Conservation (phyloP, 2,329 filamentous ascomycete genomes). For the Botrytis medusae region DNA sequence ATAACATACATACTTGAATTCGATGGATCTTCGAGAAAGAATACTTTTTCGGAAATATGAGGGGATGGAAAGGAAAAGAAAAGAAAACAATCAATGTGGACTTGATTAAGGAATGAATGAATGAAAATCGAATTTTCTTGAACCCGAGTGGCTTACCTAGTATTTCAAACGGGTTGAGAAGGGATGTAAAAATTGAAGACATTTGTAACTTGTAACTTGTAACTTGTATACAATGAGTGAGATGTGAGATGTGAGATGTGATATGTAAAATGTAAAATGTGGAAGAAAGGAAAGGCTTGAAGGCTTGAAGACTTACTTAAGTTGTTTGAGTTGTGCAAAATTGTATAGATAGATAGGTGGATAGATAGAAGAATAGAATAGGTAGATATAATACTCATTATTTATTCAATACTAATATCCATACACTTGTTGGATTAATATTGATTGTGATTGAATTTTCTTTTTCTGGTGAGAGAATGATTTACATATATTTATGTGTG, state of each 20-base stretch:
- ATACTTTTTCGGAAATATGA: background rate
- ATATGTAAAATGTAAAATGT: background rate
- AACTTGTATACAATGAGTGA: too few species aligned
- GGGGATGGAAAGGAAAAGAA: background rate
- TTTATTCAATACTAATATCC: background rate
- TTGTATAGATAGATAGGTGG: background rate
- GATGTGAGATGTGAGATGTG: background rate
- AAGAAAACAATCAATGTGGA: background rate
- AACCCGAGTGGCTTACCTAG: background rate
- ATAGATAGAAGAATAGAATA: too few species aligned
- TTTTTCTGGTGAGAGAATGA: background rate
- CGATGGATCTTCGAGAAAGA: too few species aligned
- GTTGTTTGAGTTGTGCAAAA: background rate
- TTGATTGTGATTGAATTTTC: too few species aligned
- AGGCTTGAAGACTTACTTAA: background rate
- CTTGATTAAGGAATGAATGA: background rate
- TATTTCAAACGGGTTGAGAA: background rate
- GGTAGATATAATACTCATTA: background rate
- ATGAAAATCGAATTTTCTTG: background rate
- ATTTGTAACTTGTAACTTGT: too few species aligned
- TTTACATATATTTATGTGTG: background rate
- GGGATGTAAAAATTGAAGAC: background rate
- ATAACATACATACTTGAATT: too few species aligned
- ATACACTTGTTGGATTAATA: background rate
- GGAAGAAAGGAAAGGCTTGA: too few species aligned